Evolutionary conservation across 1,284 basidiomycete species (phyloP).

Genomic region (Malassezia yamatoensis): DNA sequence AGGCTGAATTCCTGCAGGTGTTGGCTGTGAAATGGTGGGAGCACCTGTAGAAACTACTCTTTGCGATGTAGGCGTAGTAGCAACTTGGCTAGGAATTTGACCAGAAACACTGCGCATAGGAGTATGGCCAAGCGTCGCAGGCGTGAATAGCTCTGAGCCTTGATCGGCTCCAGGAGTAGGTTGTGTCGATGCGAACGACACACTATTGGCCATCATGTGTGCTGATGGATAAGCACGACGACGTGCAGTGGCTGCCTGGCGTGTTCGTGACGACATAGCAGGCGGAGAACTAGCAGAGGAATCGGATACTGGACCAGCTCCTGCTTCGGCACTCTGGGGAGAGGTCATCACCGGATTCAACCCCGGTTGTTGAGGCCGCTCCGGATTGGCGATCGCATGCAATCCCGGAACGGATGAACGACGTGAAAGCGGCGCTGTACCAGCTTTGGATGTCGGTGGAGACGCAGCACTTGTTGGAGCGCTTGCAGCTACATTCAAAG

Average conservation of each 20-base stretch:
- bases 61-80: background rate
- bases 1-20: slow-evolving; percentile 23
- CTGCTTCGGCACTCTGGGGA: background rate
- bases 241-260: slow-evolving; percentile 49
- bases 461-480: background rate
- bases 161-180: background rate
- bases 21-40: background rate
- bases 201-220: slow-evolving; percentile 45
- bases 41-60: background rate
- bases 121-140: slow-evolving; percentile 9
- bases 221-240: slow-evolving; percentile 50
- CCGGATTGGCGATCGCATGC: background rate
- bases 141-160: slow-evolving; percentile 6
- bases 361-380: no score
- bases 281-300: background rate
- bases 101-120: slow-evolving; percentile 13
- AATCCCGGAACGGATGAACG: background rate
- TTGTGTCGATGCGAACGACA: slow-evolving; percentile 26
- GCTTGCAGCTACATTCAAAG: background rate
- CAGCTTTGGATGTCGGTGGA: background rate
- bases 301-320: background rate
- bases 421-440: background rate
- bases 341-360: background rate
- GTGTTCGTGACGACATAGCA: slow-evolving; percentile 33
- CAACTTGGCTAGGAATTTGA: background rate